phyloP scores from a whole-genome alignment of 2,329 filamentous ascomycete genomes.

The Trichothecium sympodiale region DNA sequence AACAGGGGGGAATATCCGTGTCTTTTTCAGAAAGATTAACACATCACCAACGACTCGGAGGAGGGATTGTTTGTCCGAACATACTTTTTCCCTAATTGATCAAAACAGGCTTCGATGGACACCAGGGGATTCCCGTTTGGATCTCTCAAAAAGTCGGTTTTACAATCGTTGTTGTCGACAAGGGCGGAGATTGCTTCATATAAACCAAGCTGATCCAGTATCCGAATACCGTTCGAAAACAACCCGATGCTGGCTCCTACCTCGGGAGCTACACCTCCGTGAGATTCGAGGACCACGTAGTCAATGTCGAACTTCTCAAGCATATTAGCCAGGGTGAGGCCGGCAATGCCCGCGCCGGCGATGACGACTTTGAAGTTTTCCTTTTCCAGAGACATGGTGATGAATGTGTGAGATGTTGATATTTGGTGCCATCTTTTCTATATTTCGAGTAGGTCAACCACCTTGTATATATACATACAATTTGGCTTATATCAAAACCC shows the following conservation, averaged over 20 bases:
- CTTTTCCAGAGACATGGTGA: too few relatives aligned
- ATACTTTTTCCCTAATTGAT: too few relatives aligned
- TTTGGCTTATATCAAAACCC: too few relatives aligned
- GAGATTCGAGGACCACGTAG: slow-evolving; percentile 35
- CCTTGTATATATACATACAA: too few relatives aligned
- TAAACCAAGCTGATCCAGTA: slow-evolving; percentile 35
- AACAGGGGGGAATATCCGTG: slow-evolving; percentile 19
- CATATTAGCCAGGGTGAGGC: slow-evolving; percentile 18
- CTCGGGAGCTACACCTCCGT: slow-evolving; percentile 27
- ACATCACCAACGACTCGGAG: too few relatives aligned
- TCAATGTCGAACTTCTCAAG: slow-evolving; percentile 33
- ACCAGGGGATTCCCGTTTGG: background rate
- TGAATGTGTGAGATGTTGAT: too few relatives aligned
- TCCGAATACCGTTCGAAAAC: slow-evolving; percentile 27
- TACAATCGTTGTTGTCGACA: background rate
- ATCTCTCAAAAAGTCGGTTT: background rate
- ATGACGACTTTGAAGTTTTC: slow-evolving; percentile 21
- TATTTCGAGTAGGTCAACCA: too few relatives aligned
- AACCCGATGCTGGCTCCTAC: slow-evolving; percentile 34
- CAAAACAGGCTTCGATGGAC: too few relatives aligned
- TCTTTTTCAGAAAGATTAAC: slow-evolving; percentile 2
- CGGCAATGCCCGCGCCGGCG: slow-evolving; percentile 34
- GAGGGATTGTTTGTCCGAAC: too few relatives aligned
- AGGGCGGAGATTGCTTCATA: background rate
- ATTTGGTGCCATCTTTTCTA: too few relatives aligned